These are phyloP conservation scores for Trametes sanguinea DNA, from an alignment of 768 basidiomycete genomes.

Conservation along the genomic window DNA sequence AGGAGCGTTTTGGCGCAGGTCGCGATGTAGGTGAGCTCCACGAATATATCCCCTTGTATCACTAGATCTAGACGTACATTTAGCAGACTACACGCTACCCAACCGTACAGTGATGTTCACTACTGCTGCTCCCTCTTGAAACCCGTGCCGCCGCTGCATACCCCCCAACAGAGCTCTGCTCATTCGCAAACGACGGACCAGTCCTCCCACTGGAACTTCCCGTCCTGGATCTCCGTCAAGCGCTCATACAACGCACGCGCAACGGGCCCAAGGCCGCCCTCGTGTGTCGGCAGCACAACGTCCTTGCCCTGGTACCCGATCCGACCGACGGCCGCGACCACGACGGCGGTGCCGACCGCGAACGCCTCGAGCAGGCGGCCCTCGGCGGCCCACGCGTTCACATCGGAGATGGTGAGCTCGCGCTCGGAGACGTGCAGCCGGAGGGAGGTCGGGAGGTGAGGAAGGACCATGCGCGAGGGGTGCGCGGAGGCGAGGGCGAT, in stretches of 20 bases:
- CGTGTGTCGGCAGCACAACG: slow-evolving; percentile 61
- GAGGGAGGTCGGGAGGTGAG: slow-evolving; percentile 46
- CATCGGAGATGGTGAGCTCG: slow-evolving; percentile 45
- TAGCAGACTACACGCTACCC: slow-evolving; percentile 1
- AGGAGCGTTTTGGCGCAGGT: too few species aligned
- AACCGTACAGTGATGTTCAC: slow-evolving; percentile 8
- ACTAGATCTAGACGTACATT: slow-evolving; percentile 18
- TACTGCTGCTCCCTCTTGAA: background rate
- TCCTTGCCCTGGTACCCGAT: slow-evolving; percentile 75
- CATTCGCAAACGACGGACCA: slow-evolving; percentile 58
- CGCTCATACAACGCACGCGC: slow-evolving; percentile 70
- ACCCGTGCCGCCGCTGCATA: background rate
- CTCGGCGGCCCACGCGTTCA: slow-evolving; percentile 46
- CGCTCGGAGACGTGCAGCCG: slow-evolving; percentile 45
- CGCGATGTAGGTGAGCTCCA: background rate
- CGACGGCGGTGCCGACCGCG: slow-evolving; percentile 81
- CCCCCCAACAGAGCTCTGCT: background rate
- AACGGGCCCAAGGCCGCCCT: slow-evolving; percentile 51
- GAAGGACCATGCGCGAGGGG: slow-evolving; percentile 36
- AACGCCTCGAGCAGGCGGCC: slow-evolving; percentile 81
- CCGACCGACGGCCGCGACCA: slow-evolving; percentile 69
- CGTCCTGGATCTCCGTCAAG: slow-evolving; percentile 79
- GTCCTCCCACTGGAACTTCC: slow-evolving; percentile 56
- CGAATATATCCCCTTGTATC: slow-evolving; percentile 8
- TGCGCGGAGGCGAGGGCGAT: slow-evolving; percentile 72